Conservation (phyloP, 176 grass and related monocot species). For the Puya raimondii region DNA sequence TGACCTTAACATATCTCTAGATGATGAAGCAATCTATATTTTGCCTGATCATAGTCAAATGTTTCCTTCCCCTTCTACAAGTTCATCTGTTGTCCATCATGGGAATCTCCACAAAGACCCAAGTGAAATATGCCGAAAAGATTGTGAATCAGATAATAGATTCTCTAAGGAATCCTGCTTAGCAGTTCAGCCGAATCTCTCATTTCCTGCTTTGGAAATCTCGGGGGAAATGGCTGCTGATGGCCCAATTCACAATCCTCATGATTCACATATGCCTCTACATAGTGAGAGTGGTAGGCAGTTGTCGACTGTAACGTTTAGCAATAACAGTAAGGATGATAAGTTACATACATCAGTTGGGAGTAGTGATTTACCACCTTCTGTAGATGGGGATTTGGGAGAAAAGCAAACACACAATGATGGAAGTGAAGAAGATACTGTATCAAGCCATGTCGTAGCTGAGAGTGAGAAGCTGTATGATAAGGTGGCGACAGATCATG, state of each 20-base stretch:
- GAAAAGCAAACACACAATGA: slow-evolving; percentile 17
- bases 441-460: slow-evolving; percentile 26
- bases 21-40: slow-evolving; percentile 34
- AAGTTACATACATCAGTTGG: slow-evolving; percentile 47
- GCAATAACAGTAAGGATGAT: slow-evolving; percentile 14
- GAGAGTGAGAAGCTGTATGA: not conserved
- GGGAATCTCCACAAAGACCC: slow-evolving; percentile 27
- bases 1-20: slow-evolving; percentile 74
- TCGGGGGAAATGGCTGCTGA: too few species aligned
- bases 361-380: slow-evolving; percentile 35
- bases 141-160: slow-evolving; percentile 37
- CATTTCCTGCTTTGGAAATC: too few species aligned
- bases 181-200: slow-evolving; percentile 1
- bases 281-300: slow-evolving; percentile 23
- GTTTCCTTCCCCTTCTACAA: slow-evolving; percentile 19
- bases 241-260: too few species aligned
- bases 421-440: slow-evolving; percentile 41
- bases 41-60: slow-evolving; percentile 15
- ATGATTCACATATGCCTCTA: not conserved
- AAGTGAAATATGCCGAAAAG: slow-evolving; percentile 24
- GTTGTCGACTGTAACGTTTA: slow-evolving; percentile 19
- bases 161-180: slow-evolving; percentile 45
- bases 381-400: slow-evolving; percentile 6
- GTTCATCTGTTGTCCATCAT: slow-evolving; percentile 19
- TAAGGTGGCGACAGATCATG: slow-evolving; percentile 12